Percentiles rank a stretch among this genome's conserved stretches.
Conservation (phyloP, 768 basidiomycete genomes). For the Mycena vitilis region DNA sequence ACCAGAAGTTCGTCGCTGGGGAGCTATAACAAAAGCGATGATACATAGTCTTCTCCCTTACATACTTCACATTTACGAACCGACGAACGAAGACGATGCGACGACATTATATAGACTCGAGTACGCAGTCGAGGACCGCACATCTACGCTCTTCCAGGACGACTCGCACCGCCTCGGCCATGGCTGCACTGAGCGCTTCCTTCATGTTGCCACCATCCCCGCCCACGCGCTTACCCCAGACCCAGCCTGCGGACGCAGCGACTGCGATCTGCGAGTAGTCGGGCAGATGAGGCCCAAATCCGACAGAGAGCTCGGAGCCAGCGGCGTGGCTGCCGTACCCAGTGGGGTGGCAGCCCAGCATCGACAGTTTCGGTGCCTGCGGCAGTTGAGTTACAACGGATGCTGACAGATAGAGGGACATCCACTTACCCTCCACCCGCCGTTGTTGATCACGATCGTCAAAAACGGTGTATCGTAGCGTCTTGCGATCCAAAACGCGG, state of each 20-base stretch:
- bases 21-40: neutral
- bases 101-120: slow-evolving; percentile 53
- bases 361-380: slow-evolving; percentile 70
- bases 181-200: slow-evolving; percentile 45
- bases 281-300: slow-evolving; percentile 72
- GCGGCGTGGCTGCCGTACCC: slow-evolving; percentile 62
- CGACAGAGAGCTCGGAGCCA: slow-evolving; percentile 66
- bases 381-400: neutral
- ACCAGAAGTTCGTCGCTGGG: slow-evolving; percentile 36
- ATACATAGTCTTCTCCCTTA: neutral
- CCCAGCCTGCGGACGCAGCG: slow-evolving; percentile 79
- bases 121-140: slow-evolving; percentile 72
- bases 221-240: slow-evolving; percentile 59
- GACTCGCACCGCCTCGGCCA: slow-evolving; percentile 64
- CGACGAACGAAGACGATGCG: neutral
- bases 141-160: slow-evolving; percentile 70
- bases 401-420: slow-evolving; percentile 29
- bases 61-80: neutral
- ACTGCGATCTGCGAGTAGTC: slow-evolving; percentile 73
- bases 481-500: slow-evolving; percentile 80
- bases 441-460: slow-evolving; percentile 78
- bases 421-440: slow-evolving; percentile 66
- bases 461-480: slow-evolving; percentile 78
- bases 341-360: slow-evolving; percentile 72
- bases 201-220: slow-evolving; percentile 40